These are phyloP conservation scores for Xylaria sp. DNA, from an alignment of 2,329 filamentous ascomycete species.

Conservation along the genomic window DNA sequence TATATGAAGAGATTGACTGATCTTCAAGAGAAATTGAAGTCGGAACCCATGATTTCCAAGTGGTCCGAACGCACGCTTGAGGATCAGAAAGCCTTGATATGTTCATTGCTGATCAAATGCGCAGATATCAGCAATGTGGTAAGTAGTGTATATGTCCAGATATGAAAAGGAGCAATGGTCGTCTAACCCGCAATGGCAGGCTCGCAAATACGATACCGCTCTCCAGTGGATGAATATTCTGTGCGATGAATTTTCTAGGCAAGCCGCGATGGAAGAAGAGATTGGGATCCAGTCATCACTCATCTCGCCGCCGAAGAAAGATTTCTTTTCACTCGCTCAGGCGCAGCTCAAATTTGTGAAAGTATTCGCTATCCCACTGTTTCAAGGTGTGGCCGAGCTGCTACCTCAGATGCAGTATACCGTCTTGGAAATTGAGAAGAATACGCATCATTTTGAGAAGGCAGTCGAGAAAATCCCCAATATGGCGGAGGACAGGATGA, in stretches of 20 bases:
- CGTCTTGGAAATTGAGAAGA: conserved; percentile 81
- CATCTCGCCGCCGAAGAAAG: conserved; percentile 84
- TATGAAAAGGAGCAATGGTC: not conserved
- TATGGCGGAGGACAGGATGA: conserved; percentile 53
- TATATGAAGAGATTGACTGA: conserved; percentile 92
- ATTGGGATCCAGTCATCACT: conserved; percentile 88
- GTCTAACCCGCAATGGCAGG: conserved; percentile 61
- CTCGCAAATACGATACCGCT: conserved; percentile 83
- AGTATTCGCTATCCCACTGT: conserved; percentile 91
- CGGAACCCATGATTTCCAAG: conserved; percentile 71
- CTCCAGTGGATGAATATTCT: conserved; percentile 91
- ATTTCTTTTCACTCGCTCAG: conserved; percentile 82
- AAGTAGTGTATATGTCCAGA: conserved; percentile 58
- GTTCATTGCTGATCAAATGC: conserved; percentile 94
- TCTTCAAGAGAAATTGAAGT: conserved; percentile 79
- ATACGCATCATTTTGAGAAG: conserved; percentile 77
- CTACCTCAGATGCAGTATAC: conserved; percentile 87
- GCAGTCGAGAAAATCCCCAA: conserved; percentile 72
- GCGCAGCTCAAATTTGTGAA: conserved; percentile 97
- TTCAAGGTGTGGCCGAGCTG: conserved; percentile 86
- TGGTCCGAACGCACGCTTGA: conserved; percentile 83
- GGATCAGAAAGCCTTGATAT: conserved; percentile 82
- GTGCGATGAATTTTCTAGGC: conserved; percentile 94
- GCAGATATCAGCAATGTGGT: conserved; percentile 99
- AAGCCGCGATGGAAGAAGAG: conserved; percentile 90